Base-by-base conservation (phyloP, 2,329 filamentous ascomycete species). In the Trichoderma afroharzianum region DNA sequence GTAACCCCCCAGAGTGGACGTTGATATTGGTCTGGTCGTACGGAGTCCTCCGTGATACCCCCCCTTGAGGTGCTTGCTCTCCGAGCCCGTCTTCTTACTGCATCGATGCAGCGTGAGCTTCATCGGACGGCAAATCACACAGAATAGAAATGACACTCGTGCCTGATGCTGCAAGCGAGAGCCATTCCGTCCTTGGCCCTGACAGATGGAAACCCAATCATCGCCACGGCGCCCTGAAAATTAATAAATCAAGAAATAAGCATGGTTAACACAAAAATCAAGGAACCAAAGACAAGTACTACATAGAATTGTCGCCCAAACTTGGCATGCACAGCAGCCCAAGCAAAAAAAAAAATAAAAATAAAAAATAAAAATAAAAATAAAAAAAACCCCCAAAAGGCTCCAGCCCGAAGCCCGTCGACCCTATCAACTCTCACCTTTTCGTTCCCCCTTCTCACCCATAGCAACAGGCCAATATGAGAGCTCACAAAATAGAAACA, bases 301-400 rank as follows among this genome's bases (percentile, higher is more conserved):
- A 21, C 7, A 43, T 50, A 9, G 43, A 50, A 28, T 24, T 32
- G 26, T 63, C 14, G 63, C 63, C 63, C 50, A 39, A 63, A 63
- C 43, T 70, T 53, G 39, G 57, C 67, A 70, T 70, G 67, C 67
- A 70, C 39, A 53, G 67, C 57, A 53, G 58, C 67, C 67, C 67
- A 70, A 53, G 58, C 67, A 69, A 15, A 47, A 47, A 39, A 21
- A 32, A 33, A 33, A 9, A 39, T n/a, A n/a, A n/a, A n/a, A n/a
- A n/a, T n/a, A n/a, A n/a, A n/a, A n/a, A n/a, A n/a, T n/a, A n/a
- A n/a, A n/a, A n/a, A n/a, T n/a, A n/a, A n/a, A n/a, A n/a, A n/a
- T n/a, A n/a, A n/a, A n/a, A n/a, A n/a, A n/a, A n/a, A n/a, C n/a
- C n/a, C n/a, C 1, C 39, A 9, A 43, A 33, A 6, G 30, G 30